A percentile compares a stretch with the other conserved stretches of the same genome.
Conservation (phyloP, 1,139 yeast genomes). For the Tardiomyces digboiensis region DNA sequence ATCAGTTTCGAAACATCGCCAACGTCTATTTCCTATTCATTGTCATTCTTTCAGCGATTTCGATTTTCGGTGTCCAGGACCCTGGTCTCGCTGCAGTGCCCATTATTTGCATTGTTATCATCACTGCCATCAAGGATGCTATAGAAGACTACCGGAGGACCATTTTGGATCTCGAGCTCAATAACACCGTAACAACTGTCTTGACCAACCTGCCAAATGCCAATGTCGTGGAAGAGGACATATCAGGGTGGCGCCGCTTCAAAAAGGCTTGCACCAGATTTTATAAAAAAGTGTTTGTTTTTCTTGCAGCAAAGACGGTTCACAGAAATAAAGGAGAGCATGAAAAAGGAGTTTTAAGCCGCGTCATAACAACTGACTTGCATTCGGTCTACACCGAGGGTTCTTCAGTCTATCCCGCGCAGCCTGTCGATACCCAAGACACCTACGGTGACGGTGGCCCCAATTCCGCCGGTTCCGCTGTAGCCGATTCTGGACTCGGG, state of each 20-base stretch:
- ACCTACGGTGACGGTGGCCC: background rate
- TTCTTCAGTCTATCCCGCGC: background rate
- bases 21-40: conserved; percentile 71
- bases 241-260: conserved; percentile 57
- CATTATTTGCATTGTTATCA: conserved; percentile 78
- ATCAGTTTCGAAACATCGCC: conserved; percentile 80
- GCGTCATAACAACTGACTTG: background rate
- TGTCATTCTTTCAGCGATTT: conserved; percentile 71
- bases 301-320: background rate
- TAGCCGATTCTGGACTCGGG: background rate
- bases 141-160: conserved; percentile 89
- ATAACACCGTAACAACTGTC: conserved; percentile 76
- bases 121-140: conserved; percentile 91
- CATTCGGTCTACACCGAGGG: background rate
- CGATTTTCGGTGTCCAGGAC: conserved; percentile 82
- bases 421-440: background rate
- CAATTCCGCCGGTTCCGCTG: background rate
- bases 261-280: conserved; percentile 37
- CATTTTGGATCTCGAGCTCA: conserved; percentile 69
- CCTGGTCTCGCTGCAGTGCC: conserved; percentile 95
- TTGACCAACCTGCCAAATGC: conserved; percentile 60
- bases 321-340: background rate
- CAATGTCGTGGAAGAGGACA: conserved; percentile 59
- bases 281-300: background rate
- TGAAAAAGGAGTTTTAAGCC: background rate